Conservation (phyloP, 176 grass and related monocot species). For the Sorghum bicolor region DNA sequence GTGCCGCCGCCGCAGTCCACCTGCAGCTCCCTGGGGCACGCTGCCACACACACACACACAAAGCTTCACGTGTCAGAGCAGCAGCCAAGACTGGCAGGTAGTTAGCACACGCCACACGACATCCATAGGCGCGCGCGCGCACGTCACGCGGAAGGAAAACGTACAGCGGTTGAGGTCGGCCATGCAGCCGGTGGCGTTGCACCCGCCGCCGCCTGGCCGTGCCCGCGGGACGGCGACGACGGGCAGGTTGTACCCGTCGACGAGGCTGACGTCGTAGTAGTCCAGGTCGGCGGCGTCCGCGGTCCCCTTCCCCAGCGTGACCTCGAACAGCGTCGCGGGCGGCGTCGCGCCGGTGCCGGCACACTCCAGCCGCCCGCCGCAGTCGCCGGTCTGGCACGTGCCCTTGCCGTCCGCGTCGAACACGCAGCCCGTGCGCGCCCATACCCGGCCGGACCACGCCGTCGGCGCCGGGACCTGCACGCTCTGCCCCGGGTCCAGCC, state of each 20-base stretch:
- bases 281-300: constrained; percentile 35
- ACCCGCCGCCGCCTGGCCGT: constrained; percentile 40
- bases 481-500: constrained; percentile 59
- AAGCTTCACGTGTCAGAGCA: neutral
- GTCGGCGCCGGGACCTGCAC: constrained; percentile 46
- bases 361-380: constrained; percentile 61
- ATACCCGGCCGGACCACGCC: constrained; percentile 84
- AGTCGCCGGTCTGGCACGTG: constrained; percentile 81
- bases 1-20: constrained; percentile 47
- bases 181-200: constrained; percentile 67
- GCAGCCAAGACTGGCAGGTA: neutral
- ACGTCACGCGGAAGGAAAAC: neutral
- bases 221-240: constrained; percentile 51
- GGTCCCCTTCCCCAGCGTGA: constrained; percentile 62
- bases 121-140: neutral
- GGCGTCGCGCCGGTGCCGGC: constrained; percentile 52
- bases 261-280: constrained; percentile 86
- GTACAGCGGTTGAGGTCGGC: constrained; percentile 80
- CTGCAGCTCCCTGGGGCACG: constrained; percentile 81
- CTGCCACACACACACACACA: constrained; percentile 20
- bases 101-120: neutral
- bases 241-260: constrained; percentile 92
- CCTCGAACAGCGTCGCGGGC: constrained; percentile 82
- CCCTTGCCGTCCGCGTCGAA: constrained; percentile 49
- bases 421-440: constrained; percentile 73